Evolutionary conservation across 768 basidiomycete genomes (phyloP).

Genomic region (Boletus reticulatus): DNA sequence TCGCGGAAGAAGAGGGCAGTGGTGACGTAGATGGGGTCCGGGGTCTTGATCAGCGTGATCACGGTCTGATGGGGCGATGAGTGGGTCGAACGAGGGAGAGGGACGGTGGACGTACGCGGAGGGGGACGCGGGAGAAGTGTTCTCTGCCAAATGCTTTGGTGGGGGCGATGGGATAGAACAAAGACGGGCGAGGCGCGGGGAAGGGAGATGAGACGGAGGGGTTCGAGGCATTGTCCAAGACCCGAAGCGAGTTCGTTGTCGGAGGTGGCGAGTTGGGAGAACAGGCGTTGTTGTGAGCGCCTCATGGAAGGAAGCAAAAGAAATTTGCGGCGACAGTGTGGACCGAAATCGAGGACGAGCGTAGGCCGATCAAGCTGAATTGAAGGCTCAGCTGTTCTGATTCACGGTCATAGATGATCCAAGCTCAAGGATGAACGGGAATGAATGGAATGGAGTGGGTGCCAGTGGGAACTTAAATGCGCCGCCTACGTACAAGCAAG

Average conservation of each 20-base stretch:
- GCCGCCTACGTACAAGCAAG: too few species aligned
- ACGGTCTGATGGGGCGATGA: slow-evolving; percentile 11
- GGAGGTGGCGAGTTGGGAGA: slow-evolving; percentile 31
- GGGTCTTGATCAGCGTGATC: slow-evolving; percentile 21
- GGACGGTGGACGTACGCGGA: slow-evolving; percentile 23
- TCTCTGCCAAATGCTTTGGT: slow-evolving; percentile 32
- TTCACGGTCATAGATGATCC: too few species aligned
- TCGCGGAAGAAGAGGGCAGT: slow-evolving; percentile 30
- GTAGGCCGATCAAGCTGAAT: too few species aligned
- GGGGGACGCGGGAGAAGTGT: slow-evolving; percentile 29
- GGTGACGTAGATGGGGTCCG: slow-evolving; percentile 18
- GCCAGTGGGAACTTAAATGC: too few species aligned
- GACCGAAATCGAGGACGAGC: too few species aligned
- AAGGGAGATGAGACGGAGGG: slow-evolving; percentile 31
- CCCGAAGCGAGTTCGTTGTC: slow-evolving; percentile 33
- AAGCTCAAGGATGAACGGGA: too few species aligned
- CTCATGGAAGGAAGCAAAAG: too few species aligned
- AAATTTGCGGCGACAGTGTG: too few species aligned
- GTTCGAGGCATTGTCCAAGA: slow-evolving; percentile 32
- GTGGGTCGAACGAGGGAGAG: not conserved
- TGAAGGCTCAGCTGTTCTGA: too few species aligned
- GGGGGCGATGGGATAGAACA: too few species aligned
- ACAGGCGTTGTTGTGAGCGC: slow-evolving; percentile 28
- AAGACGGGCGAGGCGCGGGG: slow-evolving; percentile 29
- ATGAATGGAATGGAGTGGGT: too few species aligned